Conservation (phyloP, 768 basidiomycete species). For the Pulveroboletus sp. region DNA sequence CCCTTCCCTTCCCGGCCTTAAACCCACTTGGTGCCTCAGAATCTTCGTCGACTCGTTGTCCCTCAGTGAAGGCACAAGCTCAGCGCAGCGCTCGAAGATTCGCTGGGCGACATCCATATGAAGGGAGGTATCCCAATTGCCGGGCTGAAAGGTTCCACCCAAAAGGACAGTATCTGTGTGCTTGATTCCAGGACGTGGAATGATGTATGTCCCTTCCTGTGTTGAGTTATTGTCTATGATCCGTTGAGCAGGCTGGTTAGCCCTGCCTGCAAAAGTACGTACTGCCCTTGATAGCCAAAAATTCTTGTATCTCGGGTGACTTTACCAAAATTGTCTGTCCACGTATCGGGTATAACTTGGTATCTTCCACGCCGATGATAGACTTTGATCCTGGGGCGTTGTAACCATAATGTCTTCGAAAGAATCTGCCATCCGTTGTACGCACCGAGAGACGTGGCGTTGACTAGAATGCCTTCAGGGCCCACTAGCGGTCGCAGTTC, state of each 20-base stretch:
- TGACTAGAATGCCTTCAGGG: conserved; percentile 43
- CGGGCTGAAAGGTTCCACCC: conserved; percentile 52
- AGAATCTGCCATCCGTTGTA: background rate
- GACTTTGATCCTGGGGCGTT: conserved; percentile 52
- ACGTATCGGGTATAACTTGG: conserved; percentile 66
- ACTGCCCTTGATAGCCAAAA: conserved; percentile 26
- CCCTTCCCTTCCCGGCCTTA: conserved; percentile 52
- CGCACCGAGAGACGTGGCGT: conserved; percentile 53
- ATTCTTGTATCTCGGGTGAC: conserved; percentile 56
- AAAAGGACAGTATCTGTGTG: conserved; percentile 45
- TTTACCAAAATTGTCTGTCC: conserved; percentile 80
- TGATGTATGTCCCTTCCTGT: conserved; percentile 48
- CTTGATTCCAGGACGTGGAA: conserved; percentile 49
- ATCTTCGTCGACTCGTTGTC: conserved; percentile 38
- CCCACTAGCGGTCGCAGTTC: conserved; percentile 42
- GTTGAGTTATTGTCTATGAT: conserved; percentile 12
- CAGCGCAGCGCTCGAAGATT: conserved; percentile 46
- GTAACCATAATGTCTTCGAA: background rate
- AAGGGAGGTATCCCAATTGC: conserved; percentile 51
- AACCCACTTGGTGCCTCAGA: conserved; percentile 52
- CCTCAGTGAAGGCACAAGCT: conserved; percentile 34
- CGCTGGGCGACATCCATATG: conserved; percentile 37
- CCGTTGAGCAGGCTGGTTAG: background rate
- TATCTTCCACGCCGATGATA: conserved; percentile 80
- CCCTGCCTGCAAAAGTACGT: conserved; percentile 1